These are phyloP conservation scores for Ophidiomyces ophidiicola DNA, from an alignment of 2,329 filamentous ascomycete genomes.

Conservation along the genomic window DNA sequence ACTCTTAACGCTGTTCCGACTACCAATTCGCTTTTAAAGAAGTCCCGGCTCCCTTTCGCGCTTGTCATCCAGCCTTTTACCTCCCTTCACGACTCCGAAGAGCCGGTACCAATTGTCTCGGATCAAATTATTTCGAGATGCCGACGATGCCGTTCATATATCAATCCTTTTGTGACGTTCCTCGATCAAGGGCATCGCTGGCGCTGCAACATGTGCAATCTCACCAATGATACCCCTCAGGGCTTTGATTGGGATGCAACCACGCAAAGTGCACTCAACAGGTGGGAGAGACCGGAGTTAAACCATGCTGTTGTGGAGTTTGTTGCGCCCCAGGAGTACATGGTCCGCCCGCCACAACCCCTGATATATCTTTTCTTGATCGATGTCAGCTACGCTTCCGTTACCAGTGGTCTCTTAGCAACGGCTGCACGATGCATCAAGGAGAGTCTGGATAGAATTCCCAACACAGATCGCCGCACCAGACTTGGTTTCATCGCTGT, in stretches of 20 bases:
- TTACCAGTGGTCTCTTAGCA: conserved; percentile 80
- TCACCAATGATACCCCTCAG: conserved; percentile 98
- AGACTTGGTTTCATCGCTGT: conserved; percentile 90
- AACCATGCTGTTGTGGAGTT: conserved; percentile 98
- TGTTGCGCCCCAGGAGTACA: conserved; percentile 96
- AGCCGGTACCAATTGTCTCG: conserved; percentile 79
- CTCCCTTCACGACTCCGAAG: conserved; percentile 82
- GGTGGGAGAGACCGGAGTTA: conserved; percentile 83
- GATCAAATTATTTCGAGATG: conserved; percentile 97
- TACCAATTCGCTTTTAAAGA: conserved; percentile 85
- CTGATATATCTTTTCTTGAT: conserved; percentile 92
- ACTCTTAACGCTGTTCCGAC: conserved; percentile 90
- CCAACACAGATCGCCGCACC: conserved; percentile 90
- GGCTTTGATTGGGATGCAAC: conserved; percentile 97
- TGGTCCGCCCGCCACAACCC: conserved; percentile 93
- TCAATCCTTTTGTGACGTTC: conserved; percentile 95
- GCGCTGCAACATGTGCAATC: conserved; percentile 99
- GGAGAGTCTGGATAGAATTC: conserved; percentile 90
- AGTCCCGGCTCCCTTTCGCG: conserved; percentile 89
- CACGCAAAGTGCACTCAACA: conserved; percentile 77
- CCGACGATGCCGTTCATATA: conserved; percentile 89
- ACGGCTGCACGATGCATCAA: conserved; percentile 87
- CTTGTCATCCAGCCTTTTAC: conserved; percentile 94
- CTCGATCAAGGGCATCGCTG: conserved; percentile 93
- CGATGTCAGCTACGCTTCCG: conserved; percentile 81